These are phyloP conservation scores for Exophiala alcalophila DNA, from an alignment of 2,329 filamentous ascomycete genomes.

Conservation along the genomic window DNA sequence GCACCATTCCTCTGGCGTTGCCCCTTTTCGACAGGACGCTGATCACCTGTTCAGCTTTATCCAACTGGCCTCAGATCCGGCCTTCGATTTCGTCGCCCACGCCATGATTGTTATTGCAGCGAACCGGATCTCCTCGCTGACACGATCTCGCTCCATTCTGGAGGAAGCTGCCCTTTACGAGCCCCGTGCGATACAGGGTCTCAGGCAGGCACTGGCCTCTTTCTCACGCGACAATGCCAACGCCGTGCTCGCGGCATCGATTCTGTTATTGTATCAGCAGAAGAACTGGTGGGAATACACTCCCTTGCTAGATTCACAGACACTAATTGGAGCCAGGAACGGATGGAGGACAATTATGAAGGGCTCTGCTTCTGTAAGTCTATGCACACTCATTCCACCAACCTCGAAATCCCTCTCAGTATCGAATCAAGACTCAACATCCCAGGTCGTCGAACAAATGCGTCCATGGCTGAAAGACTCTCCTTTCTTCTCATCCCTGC, in stretches of 20 bases:
- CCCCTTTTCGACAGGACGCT: neutral
- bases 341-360: too few species aligned
- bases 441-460: too few species aligned
- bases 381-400: too few species aligned
- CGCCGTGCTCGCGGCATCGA: conserved; percentile 81
- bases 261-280: conserved; percentile 57
- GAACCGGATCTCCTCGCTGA: conserved; percentile 4
- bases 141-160: conserved; percentile 6
- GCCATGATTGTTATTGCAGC: conserved; percentile 10
- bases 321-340: too few species aligned
- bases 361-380: too few species aligned
- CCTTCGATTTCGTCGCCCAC: conserved; percentile 9
- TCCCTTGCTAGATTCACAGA: too few species aligned
- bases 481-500: too few species aligned
- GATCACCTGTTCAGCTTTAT: neutral
- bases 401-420: too few species aligned
- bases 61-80: conserved; percentile 11
- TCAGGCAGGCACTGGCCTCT: conserved; percentile 77
- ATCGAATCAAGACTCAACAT: too few species aligned
- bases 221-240: conserved; percentile 86
- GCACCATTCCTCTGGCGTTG: neutral
- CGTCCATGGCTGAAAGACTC: too few species aligned
- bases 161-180: conserved; percentile 61
- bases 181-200: conserved; percentile 75
- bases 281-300: neutral